Evolutionary conservation across 176 grass and related monocot species (phyloP).

Genomic region (Aegilops speltoides): DNA sequence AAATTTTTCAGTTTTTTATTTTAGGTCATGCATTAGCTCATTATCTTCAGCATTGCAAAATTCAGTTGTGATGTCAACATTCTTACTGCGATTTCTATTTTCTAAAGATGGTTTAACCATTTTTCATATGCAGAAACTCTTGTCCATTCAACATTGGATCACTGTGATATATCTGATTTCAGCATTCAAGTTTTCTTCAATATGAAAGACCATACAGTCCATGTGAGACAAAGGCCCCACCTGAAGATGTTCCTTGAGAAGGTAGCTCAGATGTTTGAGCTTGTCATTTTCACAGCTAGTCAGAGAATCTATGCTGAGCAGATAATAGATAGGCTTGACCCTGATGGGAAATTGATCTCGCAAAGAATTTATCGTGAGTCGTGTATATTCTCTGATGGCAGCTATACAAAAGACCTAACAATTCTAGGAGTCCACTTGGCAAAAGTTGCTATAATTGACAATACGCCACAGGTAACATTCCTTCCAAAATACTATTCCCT

Average conservation of each 20-base stretch:
- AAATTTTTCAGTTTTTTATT: not conserved
- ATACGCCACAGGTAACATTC: conserved; percentile 87
- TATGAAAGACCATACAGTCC: conserved; percentile 85
- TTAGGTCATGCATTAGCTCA: not conserved
- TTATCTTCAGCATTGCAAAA: conserved; percentile 3
- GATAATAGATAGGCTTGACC: conserved; percentile 88
- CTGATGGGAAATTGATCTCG: conserved; percentile 78
- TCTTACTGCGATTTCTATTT: conserved; percentile 9
- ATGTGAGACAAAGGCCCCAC: conserved; percentile 83
- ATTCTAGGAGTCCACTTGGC: conserved; percentile 84
- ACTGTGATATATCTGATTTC: conserved; percentile 68
- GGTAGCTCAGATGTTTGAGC: conserved; percentile 83
- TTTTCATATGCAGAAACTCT: conserved; percentile 87
- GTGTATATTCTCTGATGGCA: conserved; percentile 88
- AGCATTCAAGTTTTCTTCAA: conserved; percentile 85
- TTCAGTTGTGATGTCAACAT: not conserved
- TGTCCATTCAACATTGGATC: conserved; percentile 87
- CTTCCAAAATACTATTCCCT: not conserved
- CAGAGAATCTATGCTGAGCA: conserved; percentile 90
- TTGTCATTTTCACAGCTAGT: conserved; percentile 96
- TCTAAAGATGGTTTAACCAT: conserved; percentile 19
- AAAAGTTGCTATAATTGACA: conserved; percentile 89
- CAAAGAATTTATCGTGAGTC: conserved; percentile 80
- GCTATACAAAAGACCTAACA: conserved; percentile 89
- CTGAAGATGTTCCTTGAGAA: conserved; percentile 90